Conservation (phyloP, 345 rosid genomes). For the Hypericum androsaemum region DNA sequence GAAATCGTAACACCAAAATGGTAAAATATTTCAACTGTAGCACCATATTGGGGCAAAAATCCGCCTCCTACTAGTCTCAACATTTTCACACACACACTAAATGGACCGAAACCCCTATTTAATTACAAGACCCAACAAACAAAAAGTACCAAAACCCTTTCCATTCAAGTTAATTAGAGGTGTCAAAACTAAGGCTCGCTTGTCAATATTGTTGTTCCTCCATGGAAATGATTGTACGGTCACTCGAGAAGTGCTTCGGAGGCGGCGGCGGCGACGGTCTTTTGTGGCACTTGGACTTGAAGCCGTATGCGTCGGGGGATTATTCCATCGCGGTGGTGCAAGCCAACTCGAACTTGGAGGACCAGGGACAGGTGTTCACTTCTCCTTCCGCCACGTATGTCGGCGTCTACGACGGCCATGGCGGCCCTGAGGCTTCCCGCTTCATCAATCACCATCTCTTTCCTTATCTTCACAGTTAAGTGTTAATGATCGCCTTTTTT, state of each 20-base stretch:
- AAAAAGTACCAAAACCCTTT: no score
- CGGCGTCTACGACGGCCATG: slow-evolving; percentile 93
- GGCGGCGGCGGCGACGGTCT: slow-evolving; percentile 46
- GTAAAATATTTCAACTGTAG: no score
- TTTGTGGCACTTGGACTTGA: slow-evolving; percentile 79
- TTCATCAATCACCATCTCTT: slow-evolving; percentile 79
- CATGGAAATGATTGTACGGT: slow-evolving; percentile 18
- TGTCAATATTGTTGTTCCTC: no score
- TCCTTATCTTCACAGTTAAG: slow-evolving; percentile 57
- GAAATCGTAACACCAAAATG: no score
- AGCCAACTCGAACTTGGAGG: slow-evolving; percentile 73
- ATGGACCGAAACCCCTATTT: no score
- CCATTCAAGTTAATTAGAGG: no score
- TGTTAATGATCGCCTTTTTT: no score
- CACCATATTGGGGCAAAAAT: no score
- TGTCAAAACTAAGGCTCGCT: no score
- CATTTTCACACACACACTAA: no score
- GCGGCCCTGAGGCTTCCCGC: slow-evolving; percentile 95
- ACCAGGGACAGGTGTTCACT: slow-evolving; percentile 80
- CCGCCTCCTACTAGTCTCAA: no score
- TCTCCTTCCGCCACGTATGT: slow-evolving; percentile 71
- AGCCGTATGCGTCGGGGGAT: slow-evolving; percentile 74
- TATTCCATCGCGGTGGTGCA: slow-evolving; percentile 94
- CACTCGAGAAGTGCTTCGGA: slow-evolving; percentile 54
- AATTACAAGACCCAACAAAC: no score